These are phyloP conservation scores for Psilocybe subaeruginosa DNA, from an alignment of 768 basidiomycete genomes.

Conservation along the genomic window DNA sequence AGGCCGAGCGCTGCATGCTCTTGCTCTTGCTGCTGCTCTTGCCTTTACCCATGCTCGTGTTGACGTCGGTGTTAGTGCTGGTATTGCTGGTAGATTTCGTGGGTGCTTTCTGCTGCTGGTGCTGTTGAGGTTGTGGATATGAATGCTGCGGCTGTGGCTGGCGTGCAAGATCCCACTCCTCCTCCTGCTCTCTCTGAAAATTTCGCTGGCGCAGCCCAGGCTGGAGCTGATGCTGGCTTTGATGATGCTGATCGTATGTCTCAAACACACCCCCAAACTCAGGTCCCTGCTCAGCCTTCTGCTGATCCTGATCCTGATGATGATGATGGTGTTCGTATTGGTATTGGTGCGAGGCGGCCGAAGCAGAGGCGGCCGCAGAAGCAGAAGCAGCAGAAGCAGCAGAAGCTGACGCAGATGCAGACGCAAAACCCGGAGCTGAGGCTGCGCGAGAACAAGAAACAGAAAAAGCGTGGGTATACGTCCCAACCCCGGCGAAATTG, in stretches of 20 bases:
- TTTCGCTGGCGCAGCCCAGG: no score
- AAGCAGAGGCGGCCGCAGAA: no score
- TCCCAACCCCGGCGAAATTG: background rate
- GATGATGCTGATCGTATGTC: no score
- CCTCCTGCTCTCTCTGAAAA: background rate
- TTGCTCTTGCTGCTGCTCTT: background rate
- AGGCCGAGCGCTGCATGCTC: constrained; percentile 16
- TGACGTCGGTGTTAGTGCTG: background rate
- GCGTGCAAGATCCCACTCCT: background rate
- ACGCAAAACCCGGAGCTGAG: background rate
- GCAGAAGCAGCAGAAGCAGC: no score
- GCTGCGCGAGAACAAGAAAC: background rate
- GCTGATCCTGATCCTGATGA: background rate
- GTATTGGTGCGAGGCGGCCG: no score
- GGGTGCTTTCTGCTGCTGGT: no score
- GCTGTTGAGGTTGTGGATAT: no score
- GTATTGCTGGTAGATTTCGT: no score
- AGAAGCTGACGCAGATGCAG: no score
- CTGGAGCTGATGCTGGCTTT: no score
- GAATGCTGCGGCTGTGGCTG: no score
- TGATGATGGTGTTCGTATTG: background rate
- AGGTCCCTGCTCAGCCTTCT: background rate
- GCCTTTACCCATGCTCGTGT: background rate
- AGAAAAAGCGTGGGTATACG: constrained; percentile 5
- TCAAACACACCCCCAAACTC: no score